Conservation (phyloP, 1,139 yeast genomes). For the Magnusiomyces suaveolens region DNA sequence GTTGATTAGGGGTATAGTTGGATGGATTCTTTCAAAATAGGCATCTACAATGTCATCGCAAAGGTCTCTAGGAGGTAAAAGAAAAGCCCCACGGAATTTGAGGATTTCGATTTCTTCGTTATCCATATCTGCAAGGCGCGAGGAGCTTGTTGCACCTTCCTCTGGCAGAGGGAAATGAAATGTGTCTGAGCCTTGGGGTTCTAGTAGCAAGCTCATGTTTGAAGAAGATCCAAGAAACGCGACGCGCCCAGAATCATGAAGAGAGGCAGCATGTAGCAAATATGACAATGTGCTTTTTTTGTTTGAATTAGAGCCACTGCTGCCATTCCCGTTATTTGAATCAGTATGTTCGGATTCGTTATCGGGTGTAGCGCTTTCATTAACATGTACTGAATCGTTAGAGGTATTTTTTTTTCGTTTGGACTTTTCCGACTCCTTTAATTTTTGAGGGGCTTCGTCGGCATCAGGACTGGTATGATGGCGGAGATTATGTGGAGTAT, state of each 20-base stretch:
- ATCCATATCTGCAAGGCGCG: constrained; percentile 37
- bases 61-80: constrained; percentile 52
- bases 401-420: no score
- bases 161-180: constrained; percentile 33
- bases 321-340: not conserved
- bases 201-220: constrained; percentile 29
- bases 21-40: constrained; percentile 60
- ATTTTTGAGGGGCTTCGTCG: not conserved
- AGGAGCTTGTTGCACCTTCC: constrained; percentile 21
- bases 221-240: constrained; percentile 30
- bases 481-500: not conserved
- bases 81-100: constrained; percentile 61
- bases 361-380: not conserved
- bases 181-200: constrained; percentile 27
- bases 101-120: constrained; percentile 61
- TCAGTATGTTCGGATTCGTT: not conserved
- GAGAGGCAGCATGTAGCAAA: constrained; percentile 3
- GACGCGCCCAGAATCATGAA: constrained; percentile 20
- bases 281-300: not conserved
- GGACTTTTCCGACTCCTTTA: not conserved
- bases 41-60: constrained; percentile 54
- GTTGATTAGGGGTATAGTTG: constrained; percentile 63
- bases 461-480: not conserved
- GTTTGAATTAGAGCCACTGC: not conserved
- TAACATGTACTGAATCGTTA: no score